A percentile compares a stretch with the other conserved stretches of the same genome.
phyloP scores from a whole-genome alignment of 371 early-diverging fungal genomes.

The Rhizopus delemar region DNA sequence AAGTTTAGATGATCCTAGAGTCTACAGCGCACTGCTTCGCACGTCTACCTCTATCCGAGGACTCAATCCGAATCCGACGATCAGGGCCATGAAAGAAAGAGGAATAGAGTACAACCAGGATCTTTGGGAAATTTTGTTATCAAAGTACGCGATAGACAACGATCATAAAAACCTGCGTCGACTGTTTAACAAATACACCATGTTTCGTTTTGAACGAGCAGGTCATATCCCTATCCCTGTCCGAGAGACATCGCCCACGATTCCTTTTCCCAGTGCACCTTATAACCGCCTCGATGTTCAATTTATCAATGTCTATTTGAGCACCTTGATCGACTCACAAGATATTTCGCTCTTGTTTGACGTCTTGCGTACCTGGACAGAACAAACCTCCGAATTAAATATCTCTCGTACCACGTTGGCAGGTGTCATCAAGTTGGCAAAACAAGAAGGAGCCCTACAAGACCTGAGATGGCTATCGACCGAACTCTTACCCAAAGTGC shows the following conservation, averaged over 20 bases:
- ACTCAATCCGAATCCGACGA: conserved; percentile 9
- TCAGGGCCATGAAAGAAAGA: conserved; percentile 12
- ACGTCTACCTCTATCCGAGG: background rate
- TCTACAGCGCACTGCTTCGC: background rate
- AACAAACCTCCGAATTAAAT: conserved; percentile 22
- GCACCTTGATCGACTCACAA: conserved; percentile 39
- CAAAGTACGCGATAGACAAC: conserved; percentile 11
- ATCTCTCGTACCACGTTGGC: conserved; percentile 5
- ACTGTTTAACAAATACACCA: conserved; percentile 44
- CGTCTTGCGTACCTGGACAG: conserved; percentile 33
- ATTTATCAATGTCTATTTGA: conserved; percentile 46
- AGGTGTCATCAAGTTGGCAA: conserved; percentile 20
- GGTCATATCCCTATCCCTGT: conserved; percentile 49
- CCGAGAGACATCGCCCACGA: conserved; percentile 30
- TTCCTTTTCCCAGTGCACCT: conserved; percentile 50
- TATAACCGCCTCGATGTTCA: conserved; percentile 39
- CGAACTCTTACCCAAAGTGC: conserved; percentile 14
- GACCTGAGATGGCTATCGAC: conserved; percentile 24
- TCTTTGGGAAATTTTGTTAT: conserved; percentile 17
- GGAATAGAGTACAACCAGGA: conserved; percentile 13
- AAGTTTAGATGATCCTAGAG: background rate
- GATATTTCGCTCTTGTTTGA: conserved; percentile 45
- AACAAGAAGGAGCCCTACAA: conserved; percentile 18
- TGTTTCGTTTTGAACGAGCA: conserved; percentile 40
- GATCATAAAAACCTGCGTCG: conserved; percentile 17